phyloP scores from a whole-genome alignment of 805 yeast genomes.

The Spathaspora passalidarum region DNA sequence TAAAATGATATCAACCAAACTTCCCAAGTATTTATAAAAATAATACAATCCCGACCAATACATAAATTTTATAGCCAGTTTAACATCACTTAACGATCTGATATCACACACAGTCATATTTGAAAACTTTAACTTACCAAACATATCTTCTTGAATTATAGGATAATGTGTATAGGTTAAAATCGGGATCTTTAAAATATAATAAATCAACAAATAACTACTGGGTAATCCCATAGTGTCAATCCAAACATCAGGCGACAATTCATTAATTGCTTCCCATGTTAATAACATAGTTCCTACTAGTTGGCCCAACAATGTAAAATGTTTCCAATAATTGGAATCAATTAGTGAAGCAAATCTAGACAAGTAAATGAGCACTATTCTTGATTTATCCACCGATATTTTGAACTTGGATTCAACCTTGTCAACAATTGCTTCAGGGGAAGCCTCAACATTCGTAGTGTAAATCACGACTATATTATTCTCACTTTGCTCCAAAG shows the following conservation, averaged over 20 bases:
- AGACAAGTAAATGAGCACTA: slow-evolving; percentile 60
- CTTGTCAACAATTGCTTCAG: slow-evolving; percentile 47
- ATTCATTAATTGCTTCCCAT: slow-evolving; percentile 62
- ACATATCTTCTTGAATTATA: slow-evolving; percentile 84
- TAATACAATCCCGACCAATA: slow-evolving; percentile 75
- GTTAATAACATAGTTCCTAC: slow-evolving; percentile 71
- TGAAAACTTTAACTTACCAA: slow-evolving; percentile 48
- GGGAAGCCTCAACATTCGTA: slow-evolving; percentile 53
- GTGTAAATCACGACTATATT: slow-evolving; percentile 72
- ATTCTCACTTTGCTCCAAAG: slow-evolving; percentile 46
- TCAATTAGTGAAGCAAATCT: slow-evolving; percentile 59
- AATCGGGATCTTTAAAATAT: slow-evolving; percentile 66
- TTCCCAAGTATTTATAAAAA: slow-evolving; percentile 64
- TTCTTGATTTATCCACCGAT: slow-evolving; percentile 44
- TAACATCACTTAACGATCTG: not conserved
- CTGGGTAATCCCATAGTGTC: slow-evolving; percentile 97
- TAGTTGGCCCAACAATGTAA: slow-evolving; percentile 86
- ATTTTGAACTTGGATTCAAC: slow-evolving; percentile 58
- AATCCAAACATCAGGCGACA: slow-evolving; percentile 85
- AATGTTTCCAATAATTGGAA: slow-evolving; percentile 67
- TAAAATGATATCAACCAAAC: slow-evolving; percentile 59
- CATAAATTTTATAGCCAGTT: slow-evolving; percentile 28
- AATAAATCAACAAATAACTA: slow-evolving; percentile 62
- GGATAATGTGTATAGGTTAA: slow-evolving; percentile 95
- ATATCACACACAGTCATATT: not conserved